A percentile compares a stretch with the other conserved stretches of the same genome.
phyloP scores from a whole-genome alignment of 176 grass and related monocot genomes.

The Thinopyrum elongatum region DNA sequence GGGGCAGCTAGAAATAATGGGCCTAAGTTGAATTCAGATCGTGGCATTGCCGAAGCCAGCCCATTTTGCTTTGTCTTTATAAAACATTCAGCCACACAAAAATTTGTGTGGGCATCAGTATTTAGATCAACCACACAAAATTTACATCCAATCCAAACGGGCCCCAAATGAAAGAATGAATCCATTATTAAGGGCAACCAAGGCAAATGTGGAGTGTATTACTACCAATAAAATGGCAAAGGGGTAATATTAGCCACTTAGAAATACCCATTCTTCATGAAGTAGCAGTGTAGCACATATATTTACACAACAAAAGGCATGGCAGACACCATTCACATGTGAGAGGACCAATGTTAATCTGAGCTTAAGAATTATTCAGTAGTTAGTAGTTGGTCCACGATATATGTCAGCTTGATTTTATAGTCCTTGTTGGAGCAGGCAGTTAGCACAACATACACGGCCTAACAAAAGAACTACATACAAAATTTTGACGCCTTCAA shows the following conservation, averaged over 20 bases:
- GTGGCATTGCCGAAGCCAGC: neutral
- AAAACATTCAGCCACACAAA: no score
- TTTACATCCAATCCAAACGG: neutral
- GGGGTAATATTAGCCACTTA: neutral
- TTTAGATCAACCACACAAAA: neutral
- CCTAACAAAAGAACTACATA: neutral
- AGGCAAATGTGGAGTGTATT: neutral
- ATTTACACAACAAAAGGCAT: slow-evolving; percentile 29
- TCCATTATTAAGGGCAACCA: neutral
- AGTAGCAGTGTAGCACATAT: neutral
- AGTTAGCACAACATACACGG: neutral
- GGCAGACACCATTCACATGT: slow-evolving; percentile 14
- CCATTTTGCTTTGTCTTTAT: neutral
- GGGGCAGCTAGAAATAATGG: neutral
- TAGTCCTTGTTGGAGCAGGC: neutral
- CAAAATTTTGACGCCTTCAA: neutral
- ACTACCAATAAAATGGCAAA: neutral
- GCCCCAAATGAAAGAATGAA: neutral
- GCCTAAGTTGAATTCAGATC: neutral
- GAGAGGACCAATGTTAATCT: neutral
- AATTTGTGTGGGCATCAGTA: neutral
- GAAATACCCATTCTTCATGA: neutral
- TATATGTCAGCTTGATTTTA: slow-evolving; percentile 5
- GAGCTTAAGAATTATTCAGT: neutral
- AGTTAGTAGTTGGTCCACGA: slow-evolving; percentile 22